phyloP scores from a whole-genome alignment of 805 yeast genomes.

The Vanderwaltozyma polyspora region DNA sequence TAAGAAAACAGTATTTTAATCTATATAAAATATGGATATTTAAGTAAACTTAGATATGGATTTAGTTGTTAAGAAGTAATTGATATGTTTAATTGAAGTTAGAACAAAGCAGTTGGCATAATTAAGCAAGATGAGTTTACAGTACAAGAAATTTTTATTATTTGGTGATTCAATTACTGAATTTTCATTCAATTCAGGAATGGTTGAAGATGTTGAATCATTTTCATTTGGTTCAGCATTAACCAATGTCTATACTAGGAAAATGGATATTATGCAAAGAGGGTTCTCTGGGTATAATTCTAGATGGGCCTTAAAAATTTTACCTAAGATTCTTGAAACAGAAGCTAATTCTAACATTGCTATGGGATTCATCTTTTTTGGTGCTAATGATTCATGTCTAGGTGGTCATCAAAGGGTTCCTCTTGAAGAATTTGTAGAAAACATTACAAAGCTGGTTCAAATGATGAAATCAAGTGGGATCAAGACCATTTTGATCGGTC shows the following conservation, averaged over 20 bases:
- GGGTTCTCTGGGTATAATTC: conserved; percentile 75
- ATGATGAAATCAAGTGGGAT: conserved; percentile 33
- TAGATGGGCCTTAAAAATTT: conserved; percentile 41
- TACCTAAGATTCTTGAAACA: conserved; percentile 38
- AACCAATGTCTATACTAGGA: conserved; percentile 42
- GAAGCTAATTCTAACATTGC: conserved; percentile 38
- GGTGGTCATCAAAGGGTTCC: conserved; percentile 41
- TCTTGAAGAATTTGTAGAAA: conserved; percentile 36
- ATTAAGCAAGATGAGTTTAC: too few species aligned
- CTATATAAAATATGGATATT: too few species aligned
- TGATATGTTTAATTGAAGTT: too few species aligned
- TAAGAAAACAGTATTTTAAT: too few species aligned
- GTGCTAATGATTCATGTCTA: conserved; percentile 63
- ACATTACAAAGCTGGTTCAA: conserved; percentile 35
- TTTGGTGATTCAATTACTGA: conserved; percentile 5
- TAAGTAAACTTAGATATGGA: too few species aligned
- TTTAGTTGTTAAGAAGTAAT: too few species aligned
- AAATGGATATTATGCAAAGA: conserved; percentile 55
- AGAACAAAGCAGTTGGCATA: too few species aligned
- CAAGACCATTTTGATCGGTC: conserved; percentile 49
- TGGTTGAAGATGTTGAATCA: conserved; percentile 16
- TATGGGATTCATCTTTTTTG: conserved; percentile 55
- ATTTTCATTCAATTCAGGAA: conserved; percentile 6
- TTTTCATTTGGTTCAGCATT: conserved; percentile 44
- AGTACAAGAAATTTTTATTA: conserved; percentile 1